phyloP scores from a whole-genome alignment of 1,284 basidiomycete genomes.

The Moniliophthora roreri region DNA sequence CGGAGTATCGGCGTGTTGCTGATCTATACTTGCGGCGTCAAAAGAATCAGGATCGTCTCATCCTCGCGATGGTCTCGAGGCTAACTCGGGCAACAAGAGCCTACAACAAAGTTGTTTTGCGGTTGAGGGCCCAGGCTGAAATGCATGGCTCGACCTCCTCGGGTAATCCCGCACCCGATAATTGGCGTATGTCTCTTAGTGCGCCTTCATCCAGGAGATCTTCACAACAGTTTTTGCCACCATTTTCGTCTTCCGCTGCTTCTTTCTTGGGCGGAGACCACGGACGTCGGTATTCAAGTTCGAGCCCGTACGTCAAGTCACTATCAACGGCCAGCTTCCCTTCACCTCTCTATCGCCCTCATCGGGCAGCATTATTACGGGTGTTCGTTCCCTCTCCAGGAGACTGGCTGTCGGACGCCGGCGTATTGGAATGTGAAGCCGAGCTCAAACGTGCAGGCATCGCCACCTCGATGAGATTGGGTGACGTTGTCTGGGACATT shows the following conservation, averaged over 20 bases:
- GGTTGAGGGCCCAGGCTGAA: slow-evolving; percentile 74
- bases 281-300: neutral
- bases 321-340: slow-evolving; percentile 23
- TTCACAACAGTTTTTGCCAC: slow-evolving; percentile 26
- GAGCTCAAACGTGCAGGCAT: slow-evolving; percentile 70
- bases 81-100: slow-evolving; percentile 53
- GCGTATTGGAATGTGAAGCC: slow-evolving; percentile 74
- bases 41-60: slow-evolving; percentile 5
- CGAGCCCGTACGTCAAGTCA: neutral
- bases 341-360: slow-evolving; percentile 64
- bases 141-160: slow-evolving; percentile 27
- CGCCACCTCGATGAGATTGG: slow-evolving; percentile 55
- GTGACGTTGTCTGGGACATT: slow-evolving; percentile 80
- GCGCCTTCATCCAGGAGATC: slow-evolving; percentile 17
- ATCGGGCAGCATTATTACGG: slow-evolving; percentile 69
- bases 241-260: neutral
- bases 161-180: slow-evolving; percentile 21
- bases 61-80: neutral
- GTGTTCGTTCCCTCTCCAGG: slow-evolving; percentile 81
- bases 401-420: slow-evolving; percentile 76
- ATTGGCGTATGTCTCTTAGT: too few species aligned
- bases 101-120: slow-evolving; percentile 71
- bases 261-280: neutral
- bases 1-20: slow-evolving; percentile 63
- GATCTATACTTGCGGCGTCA: slow-evolving; percentile 49